phyloP scores from a whole-genome alignment of 345 rosid genomes.

The Atalantia buxifolia region DNA sequence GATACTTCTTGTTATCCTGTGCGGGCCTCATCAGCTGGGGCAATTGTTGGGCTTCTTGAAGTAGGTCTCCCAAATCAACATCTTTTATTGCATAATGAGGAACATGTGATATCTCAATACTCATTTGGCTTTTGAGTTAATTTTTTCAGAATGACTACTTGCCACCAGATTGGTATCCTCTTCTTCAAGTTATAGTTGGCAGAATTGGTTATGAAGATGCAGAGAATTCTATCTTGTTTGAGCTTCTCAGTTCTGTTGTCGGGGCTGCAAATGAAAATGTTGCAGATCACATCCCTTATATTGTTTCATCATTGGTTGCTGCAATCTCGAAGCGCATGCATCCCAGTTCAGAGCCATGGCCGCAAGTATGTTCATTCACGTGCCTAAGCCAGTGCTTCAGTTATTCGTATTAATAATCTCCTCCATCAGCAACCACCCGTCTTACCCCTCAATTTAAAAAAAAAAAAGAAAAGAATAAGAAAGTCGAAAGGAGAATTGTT shows the following conservation, averaged over 20 bases:
- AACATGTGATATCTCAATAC: conserved; percentile 5
- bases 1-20: conserved; percentile 70
- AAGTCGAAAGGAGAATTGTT: not conserved
- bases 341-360: conserved; percentile 55
- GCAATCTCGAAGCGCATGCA: conserved; percentile 44
- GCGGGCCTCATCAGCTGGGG: conserved; percentile 80
- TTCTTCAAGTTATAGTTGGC: conserved; percentile 66
- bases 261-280: conserved; percentile 60
- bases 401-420: not conserved
- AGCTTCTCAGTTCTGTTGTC: conserved; percentile 64
- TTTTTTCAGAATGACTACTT: conserved; percentile 63
- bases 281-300: conserved; percentile 61
- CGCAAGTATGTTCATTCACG: conserved; percentile 53
- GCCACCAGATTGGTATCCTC: conserved; percentile 78
- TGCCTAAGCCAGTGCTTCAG: conserved; percentile 6
- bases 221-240: conserved; percentile 59
- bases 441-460: not conserved
- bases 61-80: conserved; percentile 32
- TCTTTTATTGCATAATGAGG: conserved; percentile 8
- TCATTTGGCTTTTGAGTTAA: conserved; percentile 19
- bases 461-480: not conserved
- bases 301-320: conserved; percentile 53
- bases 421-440: not conserved
- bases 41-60: conserved; percentile 63
- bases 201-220: conserved; percentile 67